Evolutionary conservation across 768 basidiomycete genomes (phyloP), one percentile per base, ranked within the genome.

Genomic region (Boletus patriciae): DNA sequence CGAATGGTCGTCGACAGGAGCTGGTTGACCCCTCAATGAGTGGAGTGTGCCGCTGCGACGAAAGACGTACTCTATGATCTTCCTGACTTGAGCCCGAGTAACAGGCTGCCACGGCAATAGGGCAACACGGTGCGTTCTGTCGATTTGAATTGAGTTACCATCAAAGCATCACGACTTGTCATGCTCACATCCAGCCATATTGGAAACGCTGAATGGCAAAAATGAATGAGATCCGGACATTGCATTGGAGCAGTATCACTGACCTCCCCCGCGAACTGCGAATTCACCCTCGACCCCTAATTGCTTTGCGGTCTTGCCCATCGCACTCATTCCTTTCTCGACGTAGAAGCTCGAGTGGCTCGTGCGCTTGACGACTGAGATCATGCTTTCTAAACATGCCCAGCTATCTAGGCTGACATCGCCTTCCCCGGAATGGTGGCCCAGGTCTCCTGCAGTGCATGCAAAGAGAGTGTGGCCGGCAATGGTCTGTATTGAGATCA

Each of bases 331-430:
- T 7, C 89, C 88, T 67, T 91, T 92, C 67, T 92, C 90, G 10
- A 93, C 88, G 70, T 93, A 93, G 70, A 78, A 92, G 62, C 86
- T 90, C 9, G 89, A 90, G 68, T 92, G 91, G 2, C 91, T 90
- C 18, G 90, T 92, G 57, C 89, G 79, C 62, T 80, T 82, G 45
- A 91, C 90, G 25, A 91, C 86, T 40, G 81, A 83, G 61, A 92
- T 77, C 87, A 92, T 92, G 41, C 86, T 84, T 72, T 92, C 88
- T 43, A 92, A 66, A 64, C 82, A 83, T 31, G 81, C 71, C 91
- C 91, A 93, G 61, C 87, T 88, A 66, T 93, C 90, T 65, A 91
- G 69, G 62, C 86, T 88, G 59, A 91, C 86, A 71, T 91, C 90
- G 15, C 86, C 85, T 38, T 85, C 77, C 18, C 87, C 87, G 43